These are phyloP conservation scores for Boletus tomentosulus DNA, from an alignment of 768 basidiomycete genomes.

Conservation along the genomic window DNA sequence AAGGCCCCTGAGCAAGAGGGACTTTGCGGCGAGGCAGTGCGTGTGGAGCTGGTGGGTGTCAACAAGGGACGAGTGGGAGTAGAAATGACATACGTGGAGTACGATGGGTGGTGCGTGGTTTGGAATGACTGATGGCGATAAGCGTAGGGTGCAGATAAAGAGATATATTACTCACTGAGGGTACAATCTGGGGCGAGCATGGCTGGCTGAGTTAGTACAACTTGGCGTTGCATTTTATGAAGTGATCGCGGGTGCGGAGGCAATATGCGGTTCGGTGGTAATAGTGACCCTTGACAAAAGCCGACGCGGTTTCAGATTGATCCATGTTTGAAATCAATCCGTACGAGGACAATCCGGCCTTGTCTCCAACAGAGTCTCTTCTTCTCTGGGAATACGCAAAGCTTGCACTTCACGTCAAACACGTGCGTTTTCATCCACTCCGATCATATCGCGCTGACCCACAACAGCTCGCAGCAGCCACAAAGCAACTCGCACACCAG, in stretches of 20 bases:
- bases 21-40: conserved; percentile 81
- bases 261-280: too few species aligned
- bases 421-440: conserved; percentile 38
- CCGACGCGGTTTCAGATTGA: neutral
- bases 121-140: conserved; percentile 39
- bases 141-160: neutral
- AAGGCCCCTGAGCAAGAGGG: conserved; percentile 64
- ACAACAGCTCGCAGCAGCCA: conserved; percentile 56
- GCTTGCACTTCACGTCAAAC: conserved; percentile 73
- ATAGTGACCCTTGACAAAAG: neutral
- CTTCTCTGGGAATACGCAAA: conserved; percentile 94
- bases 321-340: conserved; percentile 53
- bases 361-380: conserved; percentile 68
- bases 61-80: conserved; percentile 4
- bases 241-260: too few species aligned
- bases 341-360: conserved; percentile 63
- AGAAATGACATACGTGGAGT: conserved; percentile 46
- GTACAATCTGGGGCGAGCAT: conserved; percentile 53
- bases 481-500: conserved; percentile 65
- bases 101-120: conserved; percentile 37
- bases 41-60: conserved; percentile 56
- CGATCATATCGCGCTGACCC: neutral
- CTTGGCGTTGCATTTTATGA: neutral
- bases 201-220: too few species aligned
- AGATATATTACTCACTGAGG: conserved; percentile 45